phyloP scores from a whole-genome alignment of 1,284 basidiomycete species.

The Sporisorium scitamineum region DNA sequence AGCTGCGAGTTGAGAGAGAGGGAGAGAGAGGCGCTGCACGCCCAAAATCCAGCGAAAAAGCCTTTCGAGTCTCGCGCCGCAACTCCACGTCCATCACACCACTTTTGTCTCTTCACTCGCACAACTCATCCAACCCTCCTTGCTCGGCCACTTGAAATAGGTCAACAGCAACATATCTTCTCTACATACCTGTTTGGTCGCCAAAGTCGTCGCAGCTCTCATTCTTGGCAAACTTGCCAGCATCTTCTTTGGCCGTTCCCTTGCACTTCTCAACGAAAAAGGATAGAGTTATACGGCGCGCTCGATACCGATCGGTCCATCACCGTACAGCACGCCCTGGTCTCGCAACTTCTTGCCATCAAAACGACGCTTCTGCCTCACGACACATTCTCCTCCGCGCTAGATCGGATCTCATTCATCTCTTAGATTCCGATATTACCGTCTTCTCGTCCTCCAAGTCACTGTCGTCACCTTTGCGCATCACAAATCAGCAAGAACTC shows the following conservation, averaged over 20 bases:
- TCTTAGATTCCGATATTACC: not conserved
- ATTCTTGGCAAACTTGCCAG: not conserved
- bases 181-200: not conserved
- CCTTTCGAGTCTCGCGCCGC: slow-evolving; percentile 8
- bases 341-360: too few relatives aligned
- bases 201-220: not conserved
- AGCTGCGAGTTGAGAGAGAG: slow-evolving; percentile 1
- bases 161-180: not conserved
- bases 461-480: not conserved
- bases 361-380: not conserved
- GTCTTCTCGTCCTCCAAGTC: not conserved
- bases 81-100: slow-evolving; percentile 19
- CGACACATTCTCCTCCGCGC: not conserved
- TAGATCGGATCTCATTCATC: not conserved
- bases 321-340: not conserved
- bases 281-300: not conserved
- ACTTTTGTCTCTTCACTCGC: slow-evolving; percentile 1
- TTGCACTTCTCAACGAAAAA: not conserved
- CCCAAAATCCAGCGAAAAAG: not conserved
- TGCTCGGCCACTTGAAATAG: not conserved
- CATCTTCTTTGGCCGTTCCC: not conserved
- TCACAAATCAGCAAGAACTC: not conserved
- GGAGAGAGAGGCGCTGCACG: not conserved
- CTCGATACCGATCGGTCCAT: not conserved
- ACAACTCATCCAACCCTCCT: not conserved